Conservation (phyloP, 306 rosid species). For the Rubus idaeus region DNA sequence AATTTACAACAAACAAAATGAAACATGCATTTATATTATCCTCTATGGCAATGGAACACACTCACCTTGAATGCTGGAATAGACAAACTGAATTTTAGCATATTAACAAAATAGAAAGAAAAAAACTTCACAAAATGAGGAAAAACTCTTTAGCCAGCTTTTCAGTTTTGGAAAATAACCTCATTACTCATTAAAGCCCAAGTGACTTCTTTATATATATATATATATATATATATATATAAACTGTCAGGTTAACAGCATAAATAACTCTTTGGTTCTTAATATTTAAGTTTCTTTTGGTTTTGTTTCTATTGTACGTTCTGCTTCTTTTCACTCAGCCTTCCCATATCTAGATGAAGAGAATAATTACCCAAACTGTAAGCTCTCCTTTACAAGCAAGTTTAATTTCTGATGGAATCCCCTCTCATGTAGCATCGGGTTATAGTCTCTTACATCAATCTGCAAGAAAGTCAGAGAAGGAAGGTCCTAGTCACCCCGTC, state of each 20-base stretch:
- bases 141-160: not conserved
- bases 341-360: conserved; percentile 19
- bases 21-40: not conserved
- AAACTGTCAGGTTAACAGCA: not conserved
- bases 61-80: not conserved
- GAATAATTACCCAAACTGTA: conserved; percentile 50
- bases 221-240: no score
- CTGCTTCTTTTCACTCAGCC: not conserved
- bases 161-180: not conserved
- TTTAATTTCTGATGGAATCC: conserved; percentile 75
- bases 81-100: not conserved
- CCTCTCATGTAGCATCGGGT: conserved; percentile 73
- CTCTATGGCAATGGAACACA: not conserved
- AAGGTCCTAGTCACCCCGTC: not conserved
- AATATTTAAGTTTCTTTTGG: not conserved
- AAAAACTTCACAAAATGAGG: not conserved
- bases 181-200: not conserved
- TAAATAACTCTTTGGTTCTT: not conserved
- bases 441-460: conserved; percentile 59
- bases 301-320: not conserved
- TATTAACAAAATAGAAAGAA: not conserved
- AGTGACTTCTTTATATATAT: not conserved
- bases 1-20: not conserved
- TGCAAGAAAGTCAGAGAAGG: conserved; percentile 32
- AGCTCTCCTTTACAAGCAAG: conserved; percentile 63